Conservation (phyloP, 2,329 filamentous ascomycete species). For the Scedosporium apiospermum region DNA sequence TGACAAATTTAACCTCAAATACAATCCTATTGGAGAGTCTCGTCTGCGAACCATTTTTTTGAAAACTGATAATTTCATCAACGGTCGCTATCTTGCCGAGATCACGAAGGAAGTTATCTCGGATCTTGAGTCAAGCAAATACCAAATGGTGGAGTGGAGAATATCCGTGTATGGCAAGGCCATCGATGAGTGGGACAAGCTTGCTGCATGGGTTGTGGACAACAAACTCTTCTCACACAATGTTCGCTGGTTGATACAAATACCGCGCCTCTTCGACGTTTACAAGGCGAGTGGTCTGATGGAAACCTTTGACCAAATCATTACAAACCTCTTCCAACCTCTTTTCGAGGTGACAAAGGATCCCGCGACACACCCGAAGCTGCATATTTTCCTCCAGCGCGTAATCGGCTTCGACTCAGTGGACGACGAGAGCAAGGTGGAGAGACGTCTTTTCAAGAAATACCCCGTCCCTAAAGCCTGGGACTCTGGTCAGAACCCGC, state of each 20-base stretch:
- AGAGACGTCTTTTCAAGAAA: slow-evolving; percentile 88
- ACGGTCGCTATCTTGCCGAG: slow-evolving; percentile 90
- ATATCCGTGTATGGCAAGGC: slow-evolving; percentile 94
- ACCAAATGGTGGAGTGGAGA: slow-evolving; percentile 99
- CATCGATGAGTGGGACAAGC: slow-evolving; percentile 92
- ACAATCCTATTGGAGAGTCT: slow-evolving; percentile 95
- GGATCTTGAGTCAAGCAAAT: slow-evolving; percentile 96
- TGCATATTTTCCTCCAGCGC: slow-evolving; percentile 88
- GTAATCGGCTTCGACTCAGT: slow-evolving; percentile 97
- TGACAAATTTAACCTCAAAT: slow-evolving; percentile 99
- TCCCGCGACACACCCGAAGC: slow-evolving; percentile 77
- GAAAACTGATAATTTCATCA: slow-evolving; percentile 97
- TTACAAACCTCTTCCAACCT: slow-evolving; percentile 86
- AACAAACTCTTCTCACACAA: slow-evolving; percentile 98
- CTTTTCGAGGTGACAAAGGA: slow-evolving; percentile 90
- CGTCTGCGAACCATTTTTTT: slow-evolving; percentile 94
- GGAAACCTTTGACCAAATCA: slow-evolving; percentile 81
- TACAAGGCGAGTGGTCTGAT: slow-evolving; percentile 86
- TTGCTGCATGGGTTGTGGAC: slow-evolving; percentile 94
- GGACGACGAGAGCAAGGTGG: slow-evolving; percentile 95
- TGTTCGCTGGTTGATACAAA: slow-evolving; percentile 92
- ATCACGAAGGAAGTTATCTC: slow-evolving; percentile 97
- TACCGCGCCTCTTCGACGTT: slow-evolving; percentile 89
- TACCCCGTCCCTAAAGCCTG: slow-evolving; percentile 85
- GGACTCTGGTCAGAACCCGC: slow-evolving; percentile 89